Conservation (phyloP, 225 moss, liverwort and hornwort species). For the Straminergon stramineum region DNA sequence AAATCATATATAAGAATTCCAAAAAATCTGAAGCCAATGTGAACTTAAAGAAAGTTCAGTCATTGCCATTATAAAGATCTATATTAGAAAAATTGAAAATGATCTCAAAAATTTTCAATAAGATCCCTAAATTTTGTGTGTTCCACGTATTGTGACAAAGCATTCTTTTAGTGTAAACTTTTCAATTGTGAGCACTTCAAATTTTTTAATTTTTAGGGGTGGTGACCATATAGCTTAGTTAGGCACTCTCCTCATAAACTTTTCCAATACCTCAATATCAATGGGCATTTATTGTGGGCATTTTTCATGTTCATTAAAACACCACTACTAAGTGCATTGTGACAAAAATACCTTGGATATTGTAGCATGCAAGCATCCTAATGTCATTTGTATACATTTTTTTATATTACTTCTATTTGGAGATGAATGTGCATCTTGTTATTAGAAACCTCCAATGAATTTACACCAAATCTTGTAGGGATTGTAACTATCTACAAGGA, state of each 20-base stretch:
- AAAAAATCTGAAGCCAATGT: rapidly evolving
- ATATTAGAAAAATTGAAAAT: neutral
- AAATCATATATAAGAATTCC: neutral
- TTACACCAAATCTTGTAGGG: neutral
- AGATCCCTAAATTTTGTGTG: neutral
- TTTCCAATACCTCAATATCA: too few relatives aligned
- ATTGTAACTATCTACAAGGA: neutral
- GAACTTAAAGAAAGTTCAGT: rapidly evolving
- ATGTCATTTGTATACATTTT: neutral
- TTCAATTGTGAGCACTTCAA: too few relatives aligned
- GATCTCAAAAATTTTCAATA: rapidly evolving
- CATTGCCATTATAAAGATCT: neutral
- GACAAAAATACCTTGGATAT: neutral
- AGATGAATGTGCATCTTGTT: neutral
- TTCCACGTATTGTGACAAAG: rapidly evolving
- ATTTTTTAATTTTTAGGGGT: rapidly evolving
- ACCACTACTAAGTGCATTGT: too few relatives aligned
- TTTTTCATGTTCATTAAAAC: neutral
- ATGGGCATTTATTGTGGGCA: neutral
- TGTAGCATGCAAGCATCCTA: rapidly evolving
- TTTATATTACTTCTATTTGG: neutral
- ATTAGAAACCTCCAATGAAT: neutral
- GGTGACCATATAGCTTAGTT: too few relatives aligned
- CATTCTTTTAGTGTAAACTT: neutral
- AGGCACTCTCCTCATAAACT: rapidly evolving